A percentile compares a stretch with the other conserved stretches of the same genome.
phyloP scores from a whole-genome alignment of 2,329 filamentous ascomycete species.

The Ophiostoma himal-ulmi region DNA sequence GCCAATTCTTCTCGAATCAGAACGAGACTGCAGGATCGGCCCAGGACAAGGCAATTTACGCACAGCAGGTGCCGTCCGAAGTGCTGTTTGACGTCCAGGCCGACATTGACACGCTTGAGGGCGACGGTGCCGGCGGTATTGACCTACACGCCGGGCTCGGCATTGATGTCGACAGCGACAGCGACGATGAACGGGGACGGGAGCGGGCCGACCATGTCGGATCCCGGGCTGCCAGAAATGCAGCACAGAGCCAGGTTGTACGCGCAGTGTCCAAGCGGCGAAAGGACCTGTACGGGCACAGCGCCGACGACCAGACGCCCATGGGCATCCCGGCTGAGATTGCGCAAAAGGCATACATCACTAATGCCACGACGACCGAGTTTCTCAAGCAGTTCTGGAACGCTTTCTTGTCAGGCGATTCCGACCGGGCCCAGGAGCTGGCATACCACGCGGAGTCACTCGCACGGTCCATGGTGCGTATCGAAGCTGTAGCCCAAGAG shows the following conservation, averaged over 20 bases:
- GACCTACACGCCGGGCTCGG: conserved; percentile 61
- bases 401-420: conserved; percentile 81
- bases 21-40: conserved; percentile 40
- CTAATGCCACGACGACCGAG: conserved; percentile 88
- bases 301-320: conserved; percentile 43
- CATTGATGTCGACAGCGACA: conserved; percentile 64
- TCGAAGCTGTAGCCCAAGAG: conserved; percentile 71
- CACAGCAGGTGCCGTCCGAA: conserved; percentile 62
- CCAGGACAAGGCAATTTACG: conserved; percentile 49
- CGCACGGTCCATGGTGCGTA: conserved; percentile 67
- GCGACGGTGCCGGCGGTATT: conserved; percentile 45
- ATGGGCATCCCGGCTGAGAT: conserved; percentile 54
- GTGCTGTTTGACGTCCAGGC: conserved; percentile 60
- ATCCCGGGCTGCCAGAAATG: conserved; percentile 59
- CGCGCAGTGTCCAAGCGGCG: conserved; percentile 58
- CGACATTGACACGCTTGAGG: conserved; percentile 52
- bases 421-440: conserved; percentile 73
- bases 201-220: conserved; percentile 50
- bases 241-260: conserved; percentile 61
- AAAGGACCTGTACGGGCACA: conserved; percentile 50
- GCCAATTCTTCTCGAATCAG: conserved; percentile 66
- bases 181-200: conserved; percentile 39
- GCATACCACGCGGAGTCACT: conserved; percentile 78
- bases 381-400: conserved; percentile 98
- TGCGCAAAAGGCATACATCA: conserved; percentile 56